Conservation (phyloP, 202 grass and related monocot species). For the Musa balbisiana region DNA sequence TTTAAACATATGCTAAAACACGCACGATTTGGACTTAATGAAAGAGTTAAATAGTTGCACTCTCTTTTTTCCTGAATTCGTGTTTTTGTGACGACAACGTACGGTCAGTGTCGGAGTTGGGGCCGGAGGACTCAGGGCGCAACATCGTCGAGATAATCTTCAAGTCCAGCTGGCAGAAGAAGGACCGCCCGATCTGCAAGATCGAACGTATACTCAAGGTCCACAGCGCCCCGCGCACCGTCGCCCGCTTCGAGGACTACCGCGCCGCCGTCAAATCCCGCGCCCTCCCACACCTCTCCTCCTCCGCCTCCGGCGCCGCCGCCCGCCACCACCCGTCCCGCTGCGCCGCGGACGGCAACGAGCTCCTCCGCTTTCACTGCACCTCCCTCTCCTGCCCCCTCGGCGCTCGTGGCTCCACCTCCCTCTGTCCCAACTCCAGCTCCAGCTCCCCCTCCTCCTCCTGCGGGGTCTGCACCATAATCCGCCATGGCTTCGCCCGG, state of each 20-base stretch:
- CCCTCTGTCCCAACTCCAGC: conserved; percentile 31
- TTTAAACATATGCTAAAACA: too few relatives aligned
- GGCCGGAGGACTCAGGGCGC: conserved; percentile 77
- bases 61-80: too few relatives aligned
- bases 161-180: conserved; percentile 98
- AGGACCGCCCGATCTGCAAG: conserved; percentile 41
- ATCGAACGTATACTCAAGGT: conserved; percentile 92
- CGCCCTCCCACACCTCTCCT: neutral
- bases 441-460: neutral
- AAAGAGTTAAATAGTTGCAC: too few relatives aligned
- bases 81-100: too few relatives aligned
- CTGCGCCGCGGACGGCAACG: conserved; percentile 81
- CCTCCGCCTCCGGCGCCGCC: conserved; percentile 17
- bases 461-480: conserved; percentile 61
- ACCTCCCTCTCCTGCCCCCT: conserved; percentile 61
- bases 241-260: conserved; percentile 90
- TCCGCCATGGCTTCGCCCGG: conserved; percentile 58
- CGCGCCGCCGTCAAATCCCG: conserved; percentile 59
- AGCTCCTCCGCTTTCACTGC: conserved; percentile 82
- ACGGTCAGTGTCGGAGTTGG: conserved; percentile 68
- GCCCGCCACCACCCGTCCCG: conserved; percentile 1
- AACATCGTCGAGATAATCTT: conserved; percentile 99
- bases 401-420: conserved; percentile 36
- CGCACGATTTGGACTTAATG: too few relatives aligned
- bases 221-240: conserved; percentile 54